Conservation (phyloP, 345 rosid species). For the Euphorbia tirucalli region DNA sequence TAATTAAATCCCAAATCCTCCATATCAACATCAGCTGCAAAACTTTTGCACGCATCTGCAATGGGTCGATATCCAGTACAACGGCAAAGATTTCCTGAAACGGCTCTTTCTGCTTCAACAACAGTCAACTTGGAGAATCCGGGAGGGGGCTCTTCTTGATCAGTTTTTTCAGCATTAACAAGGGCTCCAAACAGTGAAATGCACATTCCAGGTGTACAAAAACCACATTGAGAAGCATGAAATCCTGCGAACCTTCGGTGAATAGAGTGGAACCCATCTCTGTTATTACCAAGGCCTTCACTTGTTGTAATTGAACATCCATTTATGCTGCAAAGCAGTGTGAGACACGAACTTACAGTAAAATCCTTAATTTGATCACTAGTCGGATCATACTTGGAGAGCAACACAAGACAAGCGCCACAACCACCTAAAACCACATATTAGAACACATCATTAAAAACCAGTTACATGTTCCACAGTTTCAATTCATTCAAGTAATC, state of each 20-base stretch:
- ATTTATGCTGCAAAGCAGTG: slow-evolving; percentile 76
- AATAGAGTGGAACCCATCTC: slow-evolving; percentile 76
- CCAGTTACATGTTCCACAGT: background rate
- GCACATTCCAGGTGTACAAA: slow-evolving; percentile 95
- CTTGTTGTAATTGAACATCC: slow-evolving; percentile 81
- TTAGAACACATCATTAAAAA: slow-evolving; percentile 11
- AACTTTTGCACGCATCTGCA: slow-evolving; percentile 87
- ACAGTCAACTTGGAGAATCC: slow-evolving; percentile 69
- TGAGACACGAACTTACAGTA: slow-evolving; percentile 75
- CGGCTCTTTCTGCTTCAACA: slow-evolving; percentile 73
- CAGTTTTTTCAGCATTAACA: slow-evolving; percentile 53
- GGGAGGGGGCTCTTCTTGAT: slow-evolving; percentile 36
- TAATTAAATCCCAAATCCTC: slow-evolving; percentile 84
- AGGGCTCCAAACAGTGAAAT: slow-evolving; percentile 76
- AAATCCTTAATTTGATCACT: slow-evolving; percentile 54
- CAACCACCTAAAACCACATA: slow-evolving; percentile 69
- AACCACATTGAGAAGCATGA: slow-evolving; percentile 93
- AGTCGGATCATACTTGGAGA: slow-evolving; percentile 62
- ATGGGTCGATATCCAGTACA: slow-evolving; percentile 95
- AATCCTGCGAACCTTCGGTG: slow-evolving; percentile 74
- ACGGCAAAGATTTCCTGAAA: slow-evolving; percentile 79
- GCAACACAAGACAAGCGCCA: slow-evolving; percentile 81
- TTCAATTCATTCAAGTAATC: background rate
- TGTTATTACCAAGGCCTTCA: slow-evolving; percentile 82
- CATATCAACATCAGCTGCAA: slow-evolving; percentile 74